These are phyloP conservation scores for Cladophialophora chaetospira DNA, from an alignment of 2,329 filamentous ascomycete genomes.

Conservation along the genomic window DNA sequence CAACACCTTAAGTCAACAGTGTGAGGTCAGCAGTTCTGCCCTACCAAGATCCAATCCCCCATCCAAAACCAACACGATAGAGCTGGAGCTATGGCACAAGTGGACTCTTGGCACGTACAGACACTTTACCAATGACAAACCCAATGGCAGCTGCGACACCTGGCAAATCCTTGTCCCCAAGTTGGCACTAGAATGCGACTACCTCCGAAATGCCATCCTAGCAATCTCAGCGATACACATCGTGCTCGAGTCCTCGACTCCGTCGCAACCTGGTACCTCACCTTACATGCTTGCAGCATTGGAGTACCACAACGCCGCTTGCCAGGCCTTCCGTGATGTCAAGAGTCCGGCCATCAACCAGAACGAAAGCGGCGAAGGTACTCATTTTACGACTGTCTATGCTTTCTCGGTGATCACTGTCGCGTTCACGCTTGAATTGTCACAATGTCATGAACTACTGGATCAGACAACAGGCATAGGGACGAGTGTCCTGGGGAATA, in stretches of 20 bases:
- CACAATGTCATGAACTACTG: not conserved
- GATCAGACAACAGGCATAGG: not conserved
- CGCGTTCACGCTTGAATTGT: not conserved
- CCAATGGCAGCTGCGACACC: not conserved
- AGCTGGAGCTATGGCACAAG: slow-evolving; percentile 1
- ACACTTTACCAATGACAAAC: not conserved
- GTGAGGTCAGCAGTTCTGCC: not conserved
- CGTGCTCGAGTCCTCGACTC: not conserved
- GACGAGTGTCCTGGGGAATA: not conserved
- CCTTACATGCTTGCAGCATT: not conserved
- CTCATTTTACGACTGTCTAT: not conserved
- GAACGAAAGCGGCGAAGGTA: not conserved
- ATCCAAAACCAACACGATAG: not conserved
- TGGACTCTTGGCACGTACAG: not conserved
- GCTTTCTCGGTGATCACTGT: not conserved
- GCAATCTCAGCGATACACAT: not conserved
- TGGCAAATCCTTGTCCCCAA: not conserved
- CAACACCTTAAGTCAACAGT: not conserved
- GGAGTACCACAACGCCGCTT: slow-evolving; percentile 3
- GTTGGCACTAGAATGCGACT: not conserved
- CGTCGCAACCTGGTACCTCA: not conserved
- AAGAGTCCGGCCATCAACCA: not conserved
- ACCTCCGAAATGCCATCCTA: not conserved
- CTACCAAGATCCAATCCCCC: not conserved
- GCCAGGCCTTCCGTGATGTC: not conserved